phyloP scores from a whole-genome alignment of 2,329 filamentous ascomycete species.

The Penicillium hesseltinei region DNA sequence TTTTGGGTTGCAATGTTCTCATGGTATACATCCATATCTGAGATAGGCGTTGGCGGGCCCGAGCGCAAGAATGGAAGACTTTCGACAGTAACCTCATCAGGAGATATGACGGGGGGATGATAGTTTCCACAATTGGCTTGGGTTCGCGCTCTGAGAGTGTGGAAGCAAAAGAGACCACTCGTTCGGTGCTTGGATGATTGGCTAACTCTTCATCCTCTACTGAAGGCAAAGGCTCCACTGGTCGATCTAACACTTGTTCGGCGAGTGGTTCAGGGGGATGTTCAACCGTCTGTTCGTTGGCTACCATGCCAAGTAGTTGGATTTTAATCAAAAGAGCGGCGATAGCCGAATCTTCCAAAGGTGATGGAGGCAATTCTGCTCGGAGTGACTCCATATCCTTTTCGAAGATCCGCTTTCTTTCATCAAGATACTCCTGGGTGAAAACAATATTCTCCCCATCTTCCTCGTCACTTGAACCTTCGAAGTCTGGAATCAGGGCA shows the following conservation, averaged over 20 bases:
- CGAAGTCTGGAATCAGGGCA: constrained; percentile 35
- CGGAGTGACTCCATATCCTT: constrained; percentile 45
- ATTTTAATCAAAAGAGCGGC: constrained; percentile 44
- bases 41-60: constrained; percentile 44
- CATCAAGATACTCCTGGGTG: constrained; percentile 48
- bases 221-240: constrained; percentile 10
- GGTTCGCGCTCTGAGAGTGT: background rate
- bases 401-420: constrained; percentile 46
- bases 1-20: constrained; percentile 42
- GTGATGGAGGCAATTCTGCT: constrained; percentile 43
- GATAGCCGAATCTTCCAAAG: constrained; percentile 44
- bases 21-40: constrained; percentile 46
- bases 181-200: constrained; percentile 2
- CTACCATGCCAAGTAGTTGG: constrained; percentile 46
- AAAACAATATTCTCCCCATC: constrained; percentile 47
- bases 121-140: constrained; percentile 7
- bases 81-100: constrained; percentile 39
- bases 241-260: constrained; percentile 10
- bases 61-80: constrained; percentile 47
- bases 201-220: constrained; percentile 12
- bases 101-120: constrained; percentile 7
- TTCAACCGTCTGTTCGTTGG: constrained; percentile 31
- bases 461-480: constrained; percentile 42
- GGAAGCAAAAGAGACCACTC: constrained; percentile 15
- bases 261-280: background rate